phyloP scores from a whole-genome alignment of 331 rosid species.

The Rhamnella rubrinervis region DNA sequence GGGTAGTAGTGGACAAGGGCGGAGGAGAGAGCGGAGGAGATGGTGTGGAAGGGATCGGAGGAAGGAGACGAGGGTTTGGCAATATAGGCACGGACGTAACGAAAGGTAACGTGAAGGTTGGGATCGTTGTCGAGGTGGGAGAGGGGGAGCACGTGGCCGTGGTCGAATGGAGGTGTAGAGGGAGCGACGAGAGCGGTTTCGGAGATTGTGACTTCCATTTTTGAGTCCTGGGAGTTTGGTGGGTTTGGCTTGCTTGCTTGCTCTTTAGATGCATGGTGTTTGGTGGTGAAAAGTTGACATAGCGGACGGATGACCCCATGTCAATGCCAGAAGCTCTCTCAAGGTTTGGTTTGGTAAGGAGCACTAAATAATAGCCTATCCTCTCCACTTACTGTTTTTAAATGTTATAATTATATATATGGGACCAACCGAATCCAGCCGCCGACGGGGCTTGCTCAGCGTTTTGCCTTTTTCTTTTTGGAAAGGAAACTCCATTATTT shows the following conservation, averaged over 20 bases:
- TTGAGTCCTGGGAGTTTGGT: not conserved
- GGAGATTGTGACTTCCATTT: constrained; percentile 29
- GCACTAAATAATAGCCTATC: too few species aligned
- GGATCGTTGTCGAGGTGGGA: constrained; percentile 78
- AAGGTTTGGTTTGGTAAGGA: too few species aligned
- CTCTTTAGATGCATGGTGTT: constrained; percentile 4
- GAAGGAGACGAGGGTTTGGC: constrained; percentile 14
- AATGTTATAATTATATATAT: too few species aligned
- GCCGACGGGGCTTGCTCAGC: too few species aligned
- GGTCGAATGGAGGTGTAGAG: constrained; percentile 44
- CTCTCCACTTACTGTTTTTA: too few species aligned
- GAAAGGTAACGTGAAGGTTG: constrained; percentile 69
- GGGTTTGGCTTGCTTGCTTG: not conserved
- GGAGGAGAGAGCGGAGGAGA: constrained; percentile 60
- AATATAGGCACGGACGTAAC: constrained; percentile 78
- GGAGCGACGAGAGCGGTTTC: constrained; percentile 46
- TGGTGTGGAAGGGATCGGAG: constrained; percentile 43
- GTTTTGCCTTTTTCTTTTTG: too few species aligned
- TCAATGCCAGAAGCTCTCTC: too few species aligned
- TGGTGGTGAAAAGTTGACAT: not conserved
- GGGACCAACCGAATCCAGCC: too few species aligned
- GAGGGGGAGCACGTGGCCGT: constrained; percentile 62
- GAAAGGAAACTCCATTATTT: too few species aligned
- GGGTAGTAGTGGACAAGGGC: constrained; percentile 71
- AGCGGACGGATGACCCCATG: not conserved